A percentile compares a stretch with the other conserved stretches of the same genome.
Evolutionary conservation across 2,329 filamentous ascomycete species (phyloP).

Genomic region (Ophiostoma fasciatum): DNA sequence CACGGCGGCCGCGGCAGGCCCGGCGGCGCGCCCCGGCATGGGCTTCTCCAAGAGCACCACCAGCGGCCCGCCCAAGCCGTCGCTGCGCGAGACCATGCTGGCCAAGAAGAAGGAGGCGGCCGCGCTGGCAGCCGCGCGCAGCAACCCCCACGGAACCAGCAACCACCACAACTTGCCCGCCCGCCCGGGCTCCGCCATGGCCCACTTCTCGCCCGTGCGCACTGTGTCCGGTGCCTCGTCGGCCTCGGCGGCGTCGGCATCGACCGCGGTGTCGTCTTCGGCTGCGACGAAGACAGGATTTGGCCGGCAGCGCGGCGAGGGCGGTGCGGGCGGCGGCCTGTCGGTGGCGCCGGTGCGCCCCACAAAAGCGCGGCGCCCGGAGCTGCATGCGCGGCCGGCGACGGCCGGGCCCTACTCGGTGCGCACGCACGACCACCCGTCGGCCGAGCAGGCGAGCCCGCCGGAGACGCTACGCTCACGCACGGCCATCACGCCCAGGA

Average conservation of each 20-base stretch:
- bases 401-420: constrained; percentile 53
- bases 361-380: constrained; percentile 40
- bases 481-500: constrained; percentile 30
- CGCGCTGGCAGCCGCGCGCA: constrained; percentile 32
- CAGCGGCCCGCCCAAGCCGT: constrained; percentile 42
- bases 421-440: constrained; percentile 32
- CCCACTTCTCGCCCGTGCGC: constrained; percentile 40
- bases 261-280: too few relatives aligned
- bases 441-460: constrained; percentile 30
- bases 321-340: constrained; percentile 38
- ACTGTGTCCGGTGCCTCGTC: constrained; percentile 21
- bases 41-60: constrained; percentile 50
- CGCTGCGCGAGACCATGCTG: constrained; percentile 68
- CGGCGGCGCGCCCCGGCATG: constrained; percentile 36
- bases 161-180: constrained; percentile 39
- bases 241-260: constrained; percentile 13
- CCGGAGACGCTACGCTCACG: constrained; percentile 29
- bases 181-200: constrained; percentile 50
- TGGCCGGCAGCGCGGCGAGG: constrained; percentile 27
- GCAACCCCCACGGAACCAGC: too few relatives aligned
- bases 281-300: too few relatives aligned
- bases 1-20: constrained; percentile 23
- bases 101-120: constrained; percentile 63
- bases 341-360: constrained; percentile 51
- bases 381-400: constrained; percentile 42